Conservation (phyloP, 2,329 filamentous ascomycete genomes). For the Davidsoniella australis region DNA sequence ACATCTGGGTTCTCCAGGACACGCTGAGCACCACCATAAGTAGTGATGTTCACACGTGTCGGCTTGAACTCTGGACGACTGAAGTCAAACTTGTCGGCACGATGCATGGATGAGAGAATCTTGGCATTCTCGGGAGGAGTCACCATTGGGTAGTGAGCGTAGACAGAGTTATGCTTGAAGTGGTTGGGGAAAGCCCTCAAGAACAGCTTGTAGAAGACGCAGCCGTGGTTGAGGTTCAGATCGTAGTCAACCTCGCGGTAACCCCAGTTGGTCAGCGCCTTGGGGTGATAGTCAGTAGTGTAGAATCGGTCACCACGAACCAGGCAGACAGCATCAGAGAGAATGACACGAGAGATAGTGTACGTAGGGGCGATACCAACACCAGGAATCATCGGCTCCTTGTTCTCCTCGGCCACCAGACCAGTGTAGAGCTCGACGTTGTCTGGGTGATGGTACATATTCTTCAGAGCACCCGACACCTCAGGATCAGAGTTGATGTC, state of each 20-base stretch:
- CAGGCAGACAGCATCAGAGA: conserved; percentile 64
- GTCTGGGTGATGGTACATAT: conserved; percentile 63
- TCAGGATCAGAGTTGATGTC: conserved; percentile 67
- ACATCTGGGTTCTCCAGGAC: conserved; percentile 42
- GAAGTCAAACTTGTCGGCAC: conserved; percentile 53
- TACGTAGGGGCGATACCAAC: conserved; percentile 61
- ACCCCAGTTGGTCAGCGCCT: conserved; percentile 69
- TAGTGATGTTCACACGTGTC: conserved; percentile 37
- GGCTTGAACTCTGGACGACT: conserved; percentile 37
- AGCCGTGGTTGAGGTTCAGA: conserved; percentile 58
- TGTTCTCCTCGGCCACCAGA: conserved; percentile 58
- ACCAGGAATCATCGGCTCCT: conserved; percentile 55
- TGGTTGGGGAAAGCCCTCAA: conserved; percentile 59
- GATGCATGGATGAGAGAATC: conserved; percentile 51
- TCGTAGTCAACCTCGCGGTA: conserved; percentile 61
- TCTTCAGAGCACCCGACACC: conserved; percentile 45
- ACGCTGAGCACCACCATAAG: conserved; percentile 42
- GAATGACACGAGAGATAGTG: conserved; percentile 58
- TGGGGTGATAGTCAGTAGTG: conserved; percentile 58
- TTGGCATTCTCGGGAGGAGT: conserved; percentile 55
- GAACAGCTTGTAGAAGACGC: conserved; percentile 72
- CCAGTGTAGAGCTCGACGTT: conserved; percentile 69
- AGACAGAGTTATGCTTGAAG: conserved; percentile 62
- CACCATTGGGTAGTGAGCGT: conserved; percentile 60
- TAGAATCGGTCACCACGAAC: conserved; percentile 67